Evolutionary conservation across 1,284 basidiomycete genomes (phyloP), one percentile per base, ranked within the genome.

Genomic region (Moesziomyces sp.): DNA sequence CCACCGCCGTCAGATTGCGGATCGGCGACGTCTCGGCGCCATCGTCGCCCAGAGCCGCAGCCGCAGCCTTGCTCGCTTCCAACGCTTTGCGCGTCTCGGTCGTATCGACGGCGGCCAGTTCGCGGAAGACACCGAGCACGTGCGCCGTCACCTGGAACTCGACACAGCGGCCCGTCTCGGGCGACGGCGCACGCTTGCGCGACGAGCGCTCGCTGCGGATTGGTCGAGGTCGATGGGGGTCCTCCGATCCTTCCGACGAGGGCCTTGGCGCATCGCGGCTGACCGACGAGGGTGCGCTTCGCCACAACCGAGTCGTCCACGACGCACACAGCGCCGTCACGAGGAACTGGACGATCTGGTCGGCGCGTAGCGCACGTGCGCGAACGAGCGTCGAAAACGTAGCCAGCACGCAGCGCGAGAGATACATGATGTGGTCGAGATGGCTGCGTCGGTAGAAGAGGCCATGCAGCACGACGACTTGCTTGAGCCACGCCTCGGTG

Each of bases 1-100:
- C 91, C 9, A 90, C 89, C 1, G 93, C 93, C 1, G 91, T 92
- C 79, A 98, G 95, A 40, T 89, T 88, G 78, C 91, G 90, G 6
- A 92, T 91, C 0, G 64, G 47, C 19, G 52, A 38, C 16, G 51
- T 48, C 21, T n/a, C 38, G 19, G 46, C 53, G 23, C 51, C 46
- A 6, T 40, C 46, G 40, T 40, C 28, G 19, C 38, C 40, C 9
- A 55, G 14, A 18, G 53, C 52, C 38, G 51, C 51, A 21, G 35
- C 58, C 59, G 51, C 51, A 24, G 35, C 58, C 59, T 89, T 88
- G 42, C 86, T 86, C 2, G 85, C 86, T 65, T 90, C 89, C 68
- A 89, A 86, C 3, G 88, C 68, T 19, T 77, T 52, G 10, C 73
- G 74, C 49, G 86, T 83, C 71, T 88, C 87, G 6, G 87, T 85